Evolutionary conservation across 805 yeast genomes (phyloP).

Genomic region (Wickerhamomyces canadensis): DNA sequence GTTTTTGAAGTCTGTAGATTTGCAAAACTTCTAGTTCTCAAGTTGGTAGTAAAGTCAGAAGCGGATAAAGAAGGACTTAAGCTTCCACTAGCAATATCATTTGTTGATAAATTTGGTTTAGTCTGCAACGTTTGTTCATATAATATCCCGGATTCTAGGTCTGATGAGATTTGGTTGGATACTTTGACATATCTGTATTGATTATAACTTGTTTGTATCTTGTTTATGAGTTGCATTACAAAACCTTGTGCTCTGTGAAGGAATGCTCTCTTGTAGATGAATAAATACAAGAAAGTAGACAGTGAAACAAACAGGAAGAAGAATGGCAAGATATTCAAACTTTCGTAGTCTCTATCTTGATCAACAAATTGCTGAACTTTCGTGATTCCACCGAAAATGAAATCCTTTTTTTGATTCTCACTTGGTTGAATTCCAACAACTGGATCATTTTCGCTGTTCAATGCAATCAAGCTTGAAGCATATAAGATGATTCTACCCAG

Average conservation of each 20-base stretch:
- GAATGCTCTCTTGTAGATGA: conserved; percentile 8
- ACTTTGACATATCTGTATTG: conserved; percentile 18
- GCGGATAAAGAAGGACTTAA: conserved; percentile 17
- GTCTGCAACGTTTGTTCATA: conserved; percentile 7
- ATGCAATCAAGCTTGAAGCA: conserved; percentile 51
- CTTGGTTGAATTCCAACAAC: conserved; percentile 22
- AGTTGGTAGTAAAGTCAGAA: conserved; percentile 8
- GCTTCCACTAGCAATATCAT: conserved; percentile 15
- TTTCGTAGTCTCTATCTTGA: conserved; percentile 3
- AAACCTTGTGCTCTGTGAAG: conserved; percentile 12
- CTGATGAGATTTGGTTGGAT: conserved; percentile 13
- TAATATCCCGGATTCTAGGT: conserved; percentile 19
- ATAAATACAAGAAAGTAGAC: conserved; percentile 5
- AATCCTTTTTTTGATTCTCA: conserved; percentile 17
- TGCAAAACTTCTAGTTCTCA: conserved; percentile 22
- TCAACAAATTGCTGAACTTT: conserved; percentile 2
- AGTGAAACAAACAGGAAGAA: conserved; percentile 6
- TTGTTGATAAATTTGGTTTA: not conserved
- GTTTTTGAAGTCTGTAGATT: conserved; percentile 8
- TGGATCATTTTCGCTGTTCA: conserved; percentile 1
- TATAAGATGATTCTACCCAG: conserved; percentile 79
- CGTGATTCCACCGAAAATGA: conserved; percentile 17
- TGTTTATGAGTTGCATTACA: conserved; percentile 9
- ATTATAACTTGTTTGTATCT: conserved; percentile 12
- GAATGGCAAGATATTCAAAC: conserved; percentile 5